A percentile compares a stretch with the other conserved stretches of the same genome.
Evolutionary conservation across 139 green algal species (phyloP).

Genomic region (Chlamydomonas incerta): DNA sequence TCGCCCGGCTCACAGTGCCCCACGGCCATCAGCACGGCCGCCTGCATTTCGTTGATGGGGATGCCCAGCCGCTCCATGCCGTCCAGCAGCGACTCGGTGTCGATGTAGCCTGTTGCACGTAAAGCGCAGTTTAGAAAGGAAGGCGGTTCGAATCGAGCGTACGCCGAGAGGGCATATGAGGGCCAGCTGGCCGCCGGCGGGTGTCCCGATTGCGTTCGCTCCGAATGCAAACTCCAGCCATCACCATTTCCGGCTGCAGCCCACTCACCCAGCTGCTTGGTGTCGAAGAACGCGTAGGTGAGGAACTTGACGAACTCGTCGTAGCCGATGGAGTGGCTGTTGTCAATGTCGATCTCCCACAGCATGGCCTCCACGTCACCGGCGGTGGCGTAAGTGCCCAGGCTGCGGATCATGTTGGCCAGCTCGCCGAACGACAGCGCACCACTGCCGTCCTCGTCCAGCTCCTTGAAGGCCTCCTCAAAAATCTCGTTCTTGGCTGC

Average conservation of each 20-base stretch:
- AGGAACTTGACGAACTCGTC: constrained; percentile 46
- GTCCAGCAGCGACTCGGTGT: constrained; percentile 14
- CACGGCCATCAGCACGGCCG: constrained; percentile 1
- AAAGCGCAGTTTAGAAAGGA: too few species aligned
- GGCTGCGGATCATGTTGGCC: constrained; percentile 39
- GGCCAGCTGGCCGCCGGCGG: too few species aligned
- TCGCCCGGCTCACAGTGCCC: not conserved
- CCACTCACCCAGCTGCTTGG: constrained; percentile 1
- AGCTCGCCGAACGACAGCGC: constrained; percentile 37
- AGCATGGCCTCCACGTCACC: constrained; percentile 47
- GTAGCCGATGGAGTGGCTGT: constrained; percentile 22
- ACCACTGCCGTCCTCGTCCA: constrained; percentile 28
- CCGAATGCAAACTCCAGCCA: too few species aligned
- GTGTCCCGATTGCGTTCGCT: too few species aligned
- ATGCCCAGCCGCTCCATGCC: constrained; percentile 37
- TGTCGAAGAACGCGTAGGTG: constrained; percentile 37
- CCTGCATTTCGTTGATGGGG: constrained; percentile 44
- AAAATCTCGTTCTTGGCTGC: constrained; percentile 2
- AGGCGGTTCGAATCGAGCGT: too few species aligned
- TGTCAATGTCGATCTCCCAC: constrained; percentile 46
- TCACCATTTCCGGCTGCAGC: too few species aligned
- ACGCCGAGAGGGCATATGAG: too few species aligned
- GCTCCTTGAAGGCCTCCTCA: constrained; percentile 25
- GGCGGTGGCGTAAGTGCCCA: constrained; percentile 41
- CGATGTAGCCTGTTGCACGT: constrained; percentile 41